A percentile compares a stretch with the other conserved stretches of the same genome.
Conservation (phyloP, 768 basidiomycete species). For the Collybia sp. region DNA sequence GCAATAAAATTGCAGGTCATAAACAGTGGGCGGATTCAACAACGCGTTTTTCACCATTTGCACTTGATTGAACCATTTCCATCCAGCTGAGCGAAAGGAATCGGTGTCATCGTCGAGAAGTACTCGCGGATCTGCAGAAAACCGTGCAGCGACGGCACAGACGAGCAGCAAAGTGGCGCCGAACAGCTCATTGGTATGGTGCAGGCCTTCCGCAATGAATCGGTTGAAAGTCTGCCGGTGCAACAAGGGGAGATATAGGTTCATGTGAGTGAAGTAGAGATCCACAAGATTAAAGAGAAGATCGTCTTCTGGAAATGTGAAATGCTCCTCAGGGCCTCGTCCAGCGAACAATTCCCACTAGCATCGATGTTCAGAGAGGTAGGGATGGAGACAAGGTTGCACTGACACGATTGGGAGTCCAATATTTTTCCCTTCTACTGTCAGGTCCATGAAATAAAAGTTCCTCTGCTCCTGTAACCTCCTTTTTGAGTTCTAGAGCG, state of each 20-base stretch:
- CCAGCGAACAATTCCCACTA: slow-evolving; percentile 32
- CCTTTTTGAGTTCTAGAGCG: slow-evolving; percentile 56
- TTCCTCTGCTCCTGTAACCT: slow-evolving; percentile 38
- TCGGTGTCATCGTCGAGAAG: slow-evolving; percentile 29
- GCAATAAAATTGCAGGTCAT: slow-evolving; percentile 69
- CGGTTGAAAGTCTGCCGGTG: slow-evolving; percentile 68
- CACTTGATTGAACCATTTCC: slow-evolving; percentile 68
- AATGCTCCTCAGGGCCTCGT: slow-evolving; percentile 14
- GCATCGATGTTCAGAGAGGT: not conserved
- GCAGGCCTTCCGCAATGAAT: slow-evolving; percentile 40
- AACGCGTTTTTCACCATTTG: slow-evolving; percentile 60
- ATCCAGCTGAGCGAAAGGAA: slow-evolving; percentile 45
- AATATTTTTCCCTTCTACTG: slow-evolving; percentile 11
- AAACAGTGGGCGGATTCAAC: slow-evolving; percentile 60
- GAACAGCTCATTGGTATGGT: slow-evolving; percentile 48
- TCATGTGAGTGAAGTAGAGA: slow-evolving; percentile 57
- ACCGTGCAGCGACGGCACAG: slow-evolving; percentile 64
- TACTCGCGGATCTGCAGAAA: slow-evolving; percentile 53
- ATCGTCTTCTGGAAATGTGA: slow-evolving; percentile 45
- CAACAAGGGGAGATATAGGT: slow-evolving; percentile 62
- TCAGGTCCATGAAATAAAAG: slow-evolving; percentile 1
- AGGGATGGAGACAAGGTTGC: no score
- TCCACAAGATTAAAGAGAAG: slow-evolving; percentile 51
- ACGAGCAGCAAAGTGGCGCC: slow-evolving; percentile 59
- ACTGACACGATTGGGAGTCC: no score